Conservation (phyloP, 306 rosid species). For the Acacia melanoxylon region DNA sequence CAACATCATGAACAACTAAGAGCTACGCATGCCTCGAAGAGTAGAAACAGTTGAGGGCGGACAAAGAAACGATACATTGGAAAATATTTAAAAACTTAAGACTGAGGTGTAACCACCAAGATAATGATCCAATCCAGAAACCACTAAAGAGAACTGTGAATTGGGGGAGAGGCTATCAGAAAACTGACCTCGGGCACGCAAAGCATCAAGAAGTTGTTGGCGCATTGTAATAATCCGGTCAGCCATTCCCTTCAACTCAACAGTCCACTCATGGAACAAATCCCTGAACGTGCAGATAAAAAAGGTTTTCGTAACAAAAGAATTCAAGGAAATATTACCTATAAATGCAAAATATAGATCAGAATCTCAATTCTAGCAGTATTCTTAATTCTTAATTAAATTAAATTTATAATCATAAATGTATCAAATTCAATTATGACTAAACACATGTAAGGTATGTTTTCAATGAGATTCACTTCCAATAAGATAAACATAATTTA, state of each 20-base stretch:
- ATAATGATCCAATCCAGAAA: conserved; percentile 14
- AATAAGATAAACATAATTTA: neutral
- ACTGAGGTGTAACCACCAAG: conserved; percentile 5
- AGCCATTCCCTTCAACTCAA: conserved; percentile 98
- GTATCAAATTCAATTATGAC: neutral
- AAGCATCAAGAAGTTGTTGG: conserved; percentile 84
- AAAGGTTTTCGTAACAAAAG: neutral
- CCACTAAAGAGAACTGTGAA: neutral
- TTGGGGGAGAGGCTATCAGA: neutral
- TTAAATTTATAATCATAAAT: neutral
- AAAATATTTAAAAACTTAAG: neutral
- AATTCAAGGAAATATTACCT: neutral
- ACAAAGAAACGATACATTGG: conserved; percentile 13
- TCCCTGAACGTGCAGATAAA: conserved; percentile 45
- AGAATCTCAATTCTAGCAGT: neutral
- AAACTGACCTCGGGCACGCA: conserved; percentile 69
- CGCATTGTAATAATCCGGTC: conserved; percentile 97
- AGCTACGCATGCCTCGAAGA: neutral
- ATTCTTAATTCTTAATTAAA: neutral
- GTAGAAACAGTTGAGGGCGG: neutral
- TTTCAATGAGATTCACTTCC: neutral
- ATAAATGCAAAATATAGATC: neutral
- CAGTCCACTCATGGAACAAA: conserved; percentile 85
- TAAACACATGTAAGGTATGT: neutral
- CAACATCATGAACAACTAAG: neutral